Evolutionary conservation across 441 rosid species (phyloP).

Genomic region (Gossypium lobatum): DNA sequence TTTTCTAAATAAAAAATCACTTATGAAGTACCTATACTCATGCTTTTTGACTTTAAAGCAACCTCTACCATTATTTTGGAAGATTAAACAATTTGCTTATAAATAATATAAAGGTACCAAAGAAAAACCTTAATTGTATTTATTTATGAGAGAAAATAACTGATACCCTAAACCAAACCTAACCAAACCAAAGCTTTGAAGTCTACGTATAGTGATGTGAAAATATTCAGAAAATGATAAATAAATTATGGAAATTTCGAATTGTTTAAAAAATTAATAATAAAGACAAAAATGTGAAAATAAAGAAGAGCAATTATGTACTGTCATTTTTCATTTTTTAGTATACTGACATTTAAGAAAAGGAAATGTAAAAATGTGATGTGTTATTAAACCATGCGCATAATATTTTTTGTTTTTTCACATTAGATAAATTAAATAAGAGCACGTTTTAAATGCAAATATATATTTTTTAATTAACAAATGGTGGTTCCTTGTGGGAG

Average conservation of each 20-base stretch:
- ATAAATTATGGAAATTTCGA: not conserved
- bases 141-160: not conserved
- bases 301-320: not conserved
- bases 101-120: not conserved
- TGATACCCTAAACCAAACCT: not conserved
- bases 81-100: not conserved
- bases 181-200: too few relatives aligned
- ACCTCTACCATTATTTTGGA: too few relatives aligned
- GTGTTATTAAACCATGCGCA: not conserved
- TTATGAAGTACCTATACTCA: too few relatives aligned
- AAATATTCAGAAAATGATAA: not conserved
- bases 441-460: slow-evolving; percentile 4
- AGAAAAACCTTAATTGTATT: not conserved
- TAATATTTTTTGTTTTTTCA: not conserved
- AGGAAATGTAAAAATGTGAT: not conserved
- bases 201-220: not conserved
- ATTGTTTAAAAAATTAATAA: not conserved
- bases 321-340: not conserved
- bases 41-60: too few relatives aligned
- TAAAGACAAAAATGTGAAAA: not conserved
- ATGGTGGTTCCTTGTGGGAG: not conserved
- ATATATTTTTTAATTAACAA: not conserved
- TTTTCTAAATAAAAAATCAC: too few relatives aligned
- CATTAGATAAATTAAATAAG: not conserved
- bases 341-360: not conserved